Conservation (phyloP, 1,139 yeast species). For the Suhomyces anneliseae region DNA sequence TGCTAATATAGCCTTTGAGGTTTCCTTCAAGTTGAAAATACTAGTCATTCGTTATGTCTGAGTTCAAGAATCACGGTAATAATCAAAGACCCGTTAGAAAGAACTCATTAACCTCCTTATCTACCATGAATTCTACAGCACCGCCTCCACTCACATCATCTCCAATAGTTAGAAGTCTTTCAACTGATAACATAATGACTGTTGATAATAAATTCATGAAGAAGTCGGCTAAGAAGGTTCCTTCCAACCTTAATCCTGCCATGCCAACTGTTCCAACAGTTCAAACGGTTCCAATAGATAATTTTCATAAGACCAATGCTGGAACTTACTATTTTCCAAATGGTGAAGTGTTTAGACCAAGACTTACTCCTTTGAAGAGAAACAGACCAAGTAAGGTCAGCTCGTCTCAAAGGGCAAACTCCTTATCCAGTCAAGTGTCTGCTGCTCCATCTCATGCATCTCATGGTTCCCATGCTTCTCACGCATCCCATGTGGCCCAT, state of each 20-base stretch:
- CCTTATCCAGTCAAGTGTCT: constrained; percentile 8
- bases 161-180: constrained; percentile 25
- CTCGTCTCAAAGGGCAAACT: constrained; percentile 5
- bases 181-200: constrained; percentile 41
- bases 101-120: constrained; percentile 36
- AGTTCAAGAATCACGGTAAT: neutral
- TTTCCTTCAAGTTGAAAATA: too few relatives aligned
- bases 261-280: neutral
- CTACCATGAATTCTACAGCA: constrained; percentile 18
- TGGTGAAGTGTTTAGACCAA: constrained; percentile 55
- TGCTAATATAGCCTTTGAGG: neutral
- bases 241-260: constrained; percentile 1
- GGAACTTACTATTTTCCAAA: constrained; percentile 52
- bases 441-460: neutral
- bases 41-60: neutral
- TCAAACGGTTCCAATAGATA: constrained; percentile 11
- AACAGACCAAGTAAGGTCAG: constrained; percentile 35
- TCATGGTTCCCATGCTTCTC: neutral
- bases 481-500: neutral
- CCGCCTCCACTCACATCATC: constrained; percentile 2
- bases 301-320: constrained; percentile 19
- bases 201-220: constrained; percentile 42
- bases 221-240: constrained; percentile 26
- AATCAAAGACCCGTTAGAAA: constrained; percentile 22
- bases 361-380: constrained; percentile 39